phyloP scores from a whole-genome alignment of 192 early-diverging fungal genomes.

The Rhizophagus sp. region DNA sequence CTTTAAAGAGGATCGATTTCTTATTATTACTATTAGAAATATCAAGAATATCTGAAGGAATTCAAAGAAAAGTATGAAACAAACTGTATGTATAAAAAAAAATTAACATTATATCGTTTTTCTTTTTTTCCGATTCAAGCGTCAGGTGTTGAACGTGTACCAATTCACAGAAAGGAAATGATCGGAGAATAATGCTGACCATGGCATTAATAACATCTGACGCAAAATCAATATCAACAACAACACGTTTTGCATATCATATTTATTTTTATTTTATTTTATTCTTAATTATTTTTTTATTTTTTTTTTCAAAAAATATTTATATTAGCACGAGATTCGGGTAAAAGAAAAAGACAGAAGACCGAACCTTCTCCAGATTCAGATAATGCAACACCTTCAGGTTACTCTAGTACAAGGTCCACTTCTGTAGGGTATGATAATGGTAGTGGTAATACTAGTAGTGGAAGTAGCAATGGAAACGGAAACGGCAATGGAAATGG shows the following conservation, averaged over 20 bases:
- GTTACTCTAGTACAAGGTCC: slow-evolving; percentile 18
- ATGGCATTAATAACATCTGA: too few relatives aligned
- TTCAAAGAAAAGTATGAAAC: slow-evolving; percentile 45
- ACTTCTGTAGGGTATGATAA: slow-evolving; percentile 29
- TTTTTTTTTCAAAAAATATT: not conserved
- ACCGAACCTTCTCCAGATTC: not conserved
- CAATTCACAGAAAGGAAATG: too few relatives aligned
- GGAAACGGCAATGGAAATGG: not conserved
- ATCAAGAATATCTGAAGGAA: slow-evolving; percentile 42
- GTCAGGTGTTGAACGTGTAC: too few relatives aligned
- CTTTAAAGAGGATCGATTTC: not conserved
- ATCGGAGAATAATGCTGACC: too few relatives aligned
- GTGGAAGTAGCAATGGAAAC: slow-evolving; percentile 32
- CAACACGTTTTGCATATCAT: not conserved
- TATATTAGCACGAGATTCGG: not conserved
- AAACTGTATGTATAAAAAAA: not conserved
- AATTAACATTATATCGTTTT: too few relatives aligned
- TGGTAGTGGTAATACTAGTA: slow-evolving; percentile 18
- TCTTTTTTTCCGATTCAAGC: not conserved
- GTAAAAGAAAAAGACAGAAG: slow-evolving; percentile 6
- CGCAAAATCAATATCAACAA: too few relatives aligned
- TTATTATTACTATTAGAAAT: slow-evolving; percentile 33
- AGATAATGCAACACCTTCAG: slow-evolving; percentile 11
- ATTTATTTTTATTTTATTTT: not conserved
- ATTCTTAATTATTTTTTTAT: not conserved